Conservation (phyloP, 495 filamentous ascomycete species). For the Penicillium antarcticum region DNA sequence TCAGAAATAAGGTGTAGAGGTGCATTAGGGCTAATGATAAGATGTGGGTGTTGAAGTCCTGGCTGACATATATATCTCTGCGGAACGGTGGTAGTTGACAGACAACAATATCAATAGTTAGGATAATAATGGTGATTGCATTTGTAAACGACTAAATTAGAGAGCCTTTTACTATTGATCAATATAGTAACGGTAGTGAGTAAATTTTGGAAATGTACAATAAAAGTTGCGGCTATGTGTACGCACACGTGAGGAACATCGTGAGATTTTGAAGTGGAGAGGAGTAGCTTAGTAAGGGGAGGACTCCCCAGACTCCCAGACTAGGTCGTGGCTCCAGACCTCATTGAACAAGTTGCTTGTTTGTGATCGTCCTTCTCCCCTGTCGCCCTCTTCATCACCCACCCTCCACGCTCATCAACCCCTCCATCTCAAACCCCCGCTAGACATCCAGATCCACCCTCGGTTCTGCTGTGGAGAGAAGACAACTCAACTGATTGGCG, state of each 20-base stretch:
- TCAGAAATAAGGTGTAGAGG: not conserved
- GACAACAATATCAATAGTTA: not conserved
- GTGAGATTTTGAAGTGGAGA: not conserved
- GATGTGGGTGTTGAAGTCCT: not conserved
- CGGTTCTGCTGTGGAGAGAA: slow-evolving; percentile 30
- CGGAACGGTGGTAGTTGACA: not conserved
- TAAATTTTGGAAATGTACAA: too few species aligned
- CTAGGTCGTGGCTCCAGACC: too few species aligned
- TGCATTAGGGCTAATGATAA: not conserved
- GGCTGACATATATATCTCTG: not conserved
- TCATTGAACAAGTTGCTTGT: too few species aligned
- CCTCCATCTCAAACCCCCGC: slow-evolving; percentile 12
- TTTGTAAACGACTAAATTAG: too few species aligned
- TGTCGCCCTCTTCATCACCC: not conserved
- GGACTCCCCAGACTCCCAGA: not conserved
- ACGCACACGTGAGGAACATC: not conserved
- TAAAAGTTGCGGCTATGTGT: too few species aligned
- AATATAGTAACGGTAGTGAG: too few species aligned
- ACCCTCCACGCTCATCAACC: slow-evolving; percentile 1
- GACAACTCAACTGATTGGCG: slow-evolving; percentile 28
- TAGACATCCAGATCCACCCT: slow-evolving; percentile 27
- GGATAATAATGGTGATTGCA: too few species aligned
- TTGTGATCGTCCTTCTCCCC: not conserved
- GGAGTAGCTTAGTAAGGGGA: not conserved
- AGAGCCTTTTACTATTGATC: too few species aligned